Evolutionary conservation across 768 basidiomycete genomes (phyloP).

Genomic region (Naganishia onofrii): DNA sequence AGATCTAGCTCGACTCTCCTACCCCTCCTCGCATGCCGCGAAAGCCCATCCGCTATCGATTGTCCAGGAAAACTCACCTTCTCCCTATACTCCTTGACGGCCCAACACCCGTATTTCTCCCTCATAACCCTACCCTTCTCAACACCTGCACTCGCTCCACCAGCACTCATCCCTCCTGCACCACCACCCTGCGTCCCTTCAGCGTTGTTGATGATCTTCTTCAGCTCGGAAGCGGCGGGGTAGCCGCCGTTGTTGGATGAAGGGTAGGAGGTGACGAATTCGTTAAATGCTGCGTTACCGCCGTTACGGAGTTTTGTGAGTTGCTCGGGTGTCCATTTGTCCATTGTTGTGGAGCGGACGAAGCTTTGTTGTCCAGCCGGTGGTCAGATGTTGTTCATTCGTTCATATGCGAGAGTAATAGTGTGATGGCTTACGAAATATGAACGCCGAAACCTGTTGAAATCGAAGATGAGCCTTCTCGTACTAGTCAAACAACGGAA

Average conservation of each 20-base stretch:
- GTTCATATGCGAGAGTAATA: no score
- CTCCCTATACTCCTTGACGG: constrained; percentile 88
- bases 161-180: constrained; percentile 52
- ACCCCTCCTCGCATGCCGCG: no score
- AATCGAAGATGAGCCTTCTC: constrained; percentile 11
- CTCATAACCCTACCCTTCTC: constrained; percentile 42
- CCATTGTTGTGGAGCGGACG: constrained; percentile 92
- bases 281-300: constrained; percentile 77
- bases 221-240: constrained; percentile 67
- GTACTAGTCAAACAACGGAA: no score
- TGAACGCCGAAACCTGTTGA: constrained; percentile 87
- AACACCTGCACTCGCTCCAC: constrained; percentile 41
- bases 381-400: no score
- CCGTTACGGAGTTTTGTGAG: constrained; percentile 77
- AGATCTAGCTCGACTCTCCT: no score
- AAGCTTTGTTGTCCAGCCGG: constrained; percentile 54
- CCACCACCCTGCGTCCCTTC: constrained; percentile 50
- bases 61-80: constrained; percentile 61
- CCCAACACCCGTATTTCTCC: constrained; percentile 78
- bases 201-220: constrained; percentile 61
- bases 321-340: constrained; percentile 90
- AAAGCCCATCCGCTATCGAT: no score
- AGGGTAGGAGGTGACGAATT: constrained; percentile 69
- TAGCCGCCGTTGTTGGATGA: constrained; percentile 52
- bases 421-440: constrained; percentile 53